A percentile compares a stretch with the other conserved stretches of the same genome.
Conservation (phyloP, 2,329 filamentous ascomycete genomes). For the Fusarium tjaetaba region DNA sequence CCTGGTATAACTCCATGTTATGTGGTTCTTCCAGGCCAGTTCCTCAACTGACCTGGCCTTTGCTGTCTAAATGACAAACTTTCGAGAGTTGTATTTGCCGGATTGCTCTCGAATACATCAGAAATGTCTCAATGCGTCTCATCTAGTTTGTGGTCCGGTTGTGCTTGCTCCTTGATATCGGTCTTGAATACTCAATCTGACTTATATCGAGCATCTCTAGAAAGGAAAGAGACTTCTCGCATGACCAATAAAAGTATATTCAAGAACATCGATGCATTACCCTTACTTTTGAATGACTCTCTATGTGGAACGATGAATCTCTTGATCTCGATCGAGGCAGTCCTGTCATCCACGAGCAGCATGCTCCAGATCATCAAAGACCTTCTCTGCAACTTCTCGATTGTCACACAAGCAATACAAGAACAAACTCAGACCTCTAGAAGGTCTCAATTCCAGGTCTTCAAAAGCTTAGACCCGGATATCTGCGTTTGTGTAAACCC, state of each 20-base stretch:
- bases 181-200: neutral
- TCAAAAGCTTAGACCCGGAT: neutral
- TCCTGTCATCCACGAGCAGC: neutral
- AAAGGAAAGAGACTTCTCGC: neutral
- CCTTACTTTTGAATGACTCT: too few species aligned
- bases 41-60: neutral
- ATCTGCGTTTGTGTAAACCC: neutral
- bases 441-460: neutral
- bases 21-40: neutral
- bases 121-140: neutral
- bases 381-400: neutral
- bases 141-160: neutral
- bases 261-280: too few species aligned
- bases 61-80: neutral
- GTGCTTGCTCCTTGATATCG: neutral
- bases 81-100: too few species aligned
- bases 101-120: accelerated
- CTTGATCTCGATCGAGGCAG: neutral
- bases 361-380: neutral
- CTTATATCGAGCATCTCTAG: neutral
- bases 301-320: neutral
- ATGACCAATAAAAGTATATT: accelerated
- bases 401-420: neutral
- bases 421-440: neutral
- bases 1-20: neutral